Evolutionary conservation across 768 basidiomycete species (phyloP), one percentile per base, ranked within the genome.

Genomic region (Phlebiopsis gigantea): DNA sequence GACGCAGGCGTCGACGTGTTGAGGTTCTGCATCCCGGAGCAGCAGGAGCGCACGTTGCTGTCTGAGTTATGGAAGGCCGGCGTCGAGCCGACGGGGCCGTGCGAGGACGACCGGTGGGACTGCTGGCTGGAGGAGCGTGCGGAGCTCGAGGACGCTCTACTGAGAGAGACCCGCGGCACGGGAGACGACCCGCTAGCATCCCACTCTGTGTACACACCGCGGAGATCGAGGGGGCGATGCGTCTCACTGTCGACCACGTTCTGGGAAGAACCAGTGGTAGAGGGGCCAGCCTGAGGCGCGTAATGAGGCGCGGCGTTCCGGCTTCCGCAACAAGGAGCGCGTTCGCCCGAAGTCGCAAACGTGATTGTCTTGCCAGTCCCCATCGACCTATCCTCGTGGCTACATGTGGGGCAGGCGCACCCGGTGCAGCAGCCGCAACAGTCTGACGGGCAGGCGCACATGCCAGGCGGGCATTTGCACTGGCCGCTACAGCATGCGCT

Each of bases 311-410:
- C 42, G 14, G 43, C 34, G 26, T 46, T 21, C 31, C 39, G 48
- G 5, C 39, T 12, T 17, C 46, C 34, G 47, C 66, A 65, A 53
- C 68, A 69, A 0, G 65, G 39, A 6, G 60, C 67, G n/a, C 72
- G 60, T 56, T 77, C 75, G 10, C 75, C 72, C 0, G 72, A 69
- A 1, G 68, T 62, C 1, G 69, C 63, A 57, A 69, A 73, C 1
- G 67, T 63, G 19, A 67, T 45, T 4, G 61, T 62, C 17, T 68
- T 61, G 55, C 39, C 61, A 57, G 47, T 44, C 53, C 34, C 62
- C 59, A 55, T 53, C 26, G 58, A 49, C 12, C 19, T 28, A 25
- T 57, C 49, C 4, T 66, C 60, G 50, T 65, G 68, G 19, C 57
- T 61, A 47, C 58, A 66, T 1, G 61, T 61, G 24, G 62, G 63